A percentile compares a stretch with the other conserved stretches of the same genome.
Conservation (phyloP, 139 green algal genomes). For the Raphidocelis subcapitata region DNA sequence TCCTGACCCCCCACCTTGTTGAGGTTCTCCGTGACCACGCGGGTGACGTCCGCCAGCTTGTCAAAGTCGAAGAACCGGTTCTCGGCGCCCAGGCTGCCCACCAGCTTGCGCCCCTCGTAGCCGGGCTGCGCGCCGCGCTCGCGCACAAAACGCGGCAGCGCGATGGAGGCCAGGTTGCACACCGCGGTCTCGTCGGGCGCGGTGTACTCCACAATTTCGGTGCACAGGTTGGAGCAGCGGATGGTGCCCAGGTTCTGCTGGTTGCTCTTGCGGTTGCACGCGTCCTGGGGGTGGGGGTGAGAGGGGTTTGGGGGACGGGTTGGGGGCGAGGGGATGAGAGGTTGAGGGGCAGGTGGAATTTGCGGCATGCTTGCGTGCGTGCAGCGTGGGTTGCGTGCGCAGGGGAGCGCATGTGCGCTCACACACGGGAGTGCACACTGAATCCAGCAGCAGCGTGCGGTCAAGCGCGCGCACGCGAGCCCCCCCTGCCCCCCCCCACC, state of each 20-base stretch:
- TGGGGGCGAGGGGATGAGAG: not conserved
- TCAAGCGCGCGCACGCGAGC: too few relatives aligned
- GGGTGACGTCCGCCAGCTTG: conserved; percentile 68
- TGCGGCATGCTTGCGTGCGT: too few relatives aligned
- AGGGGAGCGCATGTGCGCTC: too few relatives aligned
- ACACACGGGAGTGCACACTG: too few relatives aligned
- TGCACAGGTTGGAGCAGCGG: conserved; percentile 99
- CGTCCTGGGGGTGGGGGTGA: conserved; percentile 49
- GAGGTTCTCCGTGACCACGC: conserved; percentile 85
- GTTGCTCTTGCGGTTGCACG: conserved; percentile 96
- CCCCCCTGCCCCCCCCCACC: conserved; percentile 17
- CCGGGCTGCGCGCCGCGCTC: conserved; percentile 36
- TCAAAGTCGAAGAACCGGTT: conserved; percentile 88
- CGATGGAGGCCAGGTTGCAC: conserved; percentile 99
- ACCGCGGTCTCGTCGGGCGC: conserved; percentile 95
- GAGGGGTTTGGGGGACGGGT: too few relatives aligned
- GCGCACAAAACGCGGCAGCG: conserved; percentile 82
- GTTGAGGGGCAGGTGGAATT: not conserved
- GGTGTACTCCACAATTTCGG: conserved; percentile 98
- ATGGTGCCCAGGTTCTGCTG: conserved; percentile 95
- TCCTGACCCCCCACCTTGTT: too few relatives aligned
- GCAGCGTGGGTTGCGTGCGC: too few relatives aligned
- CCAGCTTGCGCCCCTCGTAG: conserved; percentile 72
- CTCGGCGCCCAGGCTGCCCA: conserved; percentile 74
- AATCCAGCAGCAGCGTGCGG: too few relatives aligned